Evolutionary conservation across 2,329 filamentous ascomycete species (phyloP), one percentile per base, ranked within the genome.

Genomic region (Cladorrhinum sp.): DNA sequence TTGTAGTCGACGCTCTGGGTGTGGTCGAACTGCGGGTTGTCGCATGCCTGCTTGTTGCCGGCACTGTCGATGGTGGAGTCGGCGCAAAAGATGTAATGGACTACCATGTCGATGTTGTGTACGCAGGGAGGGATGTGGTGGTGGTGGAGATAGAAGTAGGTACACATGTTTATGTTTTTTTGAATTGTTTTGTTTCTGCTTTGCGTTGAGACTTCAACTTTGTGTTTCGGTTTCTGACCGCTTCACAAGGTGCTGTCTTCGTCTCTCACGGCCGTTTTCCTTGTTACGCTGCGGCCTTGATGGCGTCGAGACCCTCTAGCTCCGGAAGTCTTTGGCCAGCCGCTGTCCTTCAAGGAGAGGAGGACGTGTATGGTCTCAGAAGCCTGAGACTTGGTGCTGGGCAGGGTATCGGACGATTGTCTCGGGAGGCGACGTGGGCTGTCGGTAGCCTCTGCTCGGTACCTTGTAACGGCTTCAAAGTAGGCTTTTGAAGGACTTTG

Each of bases 111-210:
- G 56, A 80, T 70, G 26, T 73, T 72, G 7, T 74, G 74, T 16
- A 65, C 65, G 65, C 79, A 82, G 5, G 79, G 77, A 23, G 73
- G 68, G 28, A 77, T 66, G 65, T 82, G 81, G 67, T 84, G 81
- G 68, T 81, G 77, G 67, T 83, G 80, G 48, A 81, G 73, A 66
- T 79, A 79, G 64, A 79, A 78, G 70, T 77, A 79, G 62, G 73
- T 76, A 66, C 81, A 83, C 82, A 84, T 84, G n/a, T 21, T 66
- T 55, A 12, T 42, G 1, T 39, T 12, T 53, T 51, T 21, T 10
- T n/a, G 46, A 6, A 1, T n/a, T 56, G 20, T 42, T 62, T 51
- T 55, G 28, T 48, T 56, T 53, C 14, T 10, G 42, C 36, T 36
- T 52, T 52, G 14, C 48, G 16, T 55, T 28, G 33, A 16, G 12